Percentiles rank a stretch among this genome's conserved stretches.
These are phyloP conservation scores for Coemansia sp. DNA, from an alignment of 192 early-diverging fungal species.

Conservation along the genomic window DNA sequence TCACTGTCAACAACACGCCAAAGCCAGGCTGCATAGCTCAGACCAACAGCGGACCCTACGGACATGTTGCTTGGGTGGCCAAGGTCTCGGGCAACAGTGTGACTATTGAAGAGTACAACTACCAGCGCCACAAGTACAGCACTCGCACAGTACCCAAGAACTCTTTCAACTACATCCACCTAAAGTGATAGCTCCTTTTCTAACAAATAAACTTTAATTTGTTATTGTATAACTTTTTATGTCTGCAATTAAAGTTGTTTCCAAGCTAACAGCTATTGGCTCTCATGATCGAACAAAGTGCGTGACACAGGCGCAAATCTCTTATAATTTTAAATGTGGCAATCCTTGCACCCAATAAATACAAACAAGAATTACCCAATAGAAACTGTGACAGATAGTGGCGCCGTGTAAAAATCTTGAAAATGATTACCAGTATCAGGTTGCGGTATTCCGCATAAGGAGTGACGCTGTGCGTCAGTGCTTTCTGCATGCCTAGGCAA, in stretches of 20 bases:
- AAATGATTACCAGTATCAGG: background rate
- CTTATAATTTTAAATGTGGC: background rate
- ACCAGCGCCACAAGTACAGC: conserved; percentile 11
- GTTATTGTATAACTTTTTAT: background rate
- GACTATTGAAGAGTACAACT: conserved; percentile 36
- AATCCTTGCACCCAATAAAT: background rate
- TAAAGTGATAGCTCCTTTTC: conserved; percentile 2
- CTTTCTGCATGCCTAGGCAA: background rate
- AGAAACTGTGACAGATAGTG: background rate
- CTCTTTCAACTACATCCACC: conserved; percentile 36
- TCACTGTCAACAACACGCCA: conserved; percentile 23
- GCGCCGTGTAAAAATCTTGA: conserved; percentile 2
- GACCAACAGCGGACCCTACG: conserved; percentile 14
- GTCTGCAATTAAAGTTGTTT: background rate
- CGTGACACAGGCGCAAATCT: background rate
- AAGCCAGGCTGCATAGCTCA: conserved; percentile 22
- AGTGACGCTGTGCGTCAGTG: conserved; percentile 4
- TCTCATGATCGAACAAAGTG: background rate
- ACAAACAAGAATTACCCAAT: background rate
- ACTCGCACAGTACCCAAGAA: conserved; percentile 34
- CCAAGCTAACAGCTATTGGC: background rate
- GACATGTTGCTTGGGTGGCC: conserved; percentile 45
- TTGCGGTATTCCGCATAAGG: background rate
- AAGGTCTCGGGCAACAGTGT: conserved; percentile 41
- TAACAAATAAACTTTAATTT: background rate